These are phyloP conservation scores for Erodium maritimum DNA, from an alignment of 345 rosid species.

Conservation along the genomic window DNA sequence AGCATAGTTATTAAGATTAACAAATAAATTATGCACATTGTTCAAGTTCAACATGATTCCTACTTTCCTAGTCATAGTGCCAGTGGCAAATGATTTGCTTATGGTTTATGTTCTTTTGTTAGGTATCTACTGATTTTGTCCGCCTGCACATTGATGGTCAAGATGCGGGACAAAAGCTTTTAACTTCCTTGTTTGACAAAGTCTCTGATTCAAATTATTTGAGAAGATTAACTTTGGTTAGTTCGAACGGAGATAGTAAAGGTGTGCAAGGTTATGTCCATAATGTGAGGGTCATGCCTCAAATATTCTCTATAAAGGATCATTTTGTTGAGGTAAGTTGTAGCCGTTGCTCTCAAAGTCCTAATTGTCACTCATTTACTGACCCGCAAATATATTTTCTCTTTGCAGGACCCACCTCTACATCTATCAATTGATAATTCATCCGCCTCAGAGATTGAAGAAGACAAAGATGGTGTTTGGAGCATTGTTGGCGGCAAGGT, in stretches of 20 bases:
- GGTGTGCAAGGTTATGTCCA: conserved; percentile 51
- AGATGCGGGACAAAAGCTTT: conserved; percentile 37
- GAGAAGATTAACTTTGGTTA: conserved; percentile 32
- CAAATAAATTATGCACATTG: neutral
- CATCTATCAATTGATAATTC: conserved; percentile 46
- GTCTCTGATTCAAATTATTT: conserved; percentile 16
- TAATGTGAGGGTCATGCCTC: conserved; percentile 34
- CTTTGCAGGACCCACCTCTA: conserved; percentile 56
- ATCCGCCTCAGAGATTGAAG: conserved; percentile 48
- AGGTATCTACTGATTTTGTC: conserved; percentile 39
- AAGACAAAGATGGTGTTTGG: conserved; percentile 61
- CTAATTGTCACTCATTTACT: conserved; percentile 4
- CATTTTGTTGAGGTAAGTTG: conserved; percentile 34
- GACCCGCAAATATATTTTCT: conserved; percentile 9
- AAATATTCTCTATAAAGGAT: conserved; percentile 24
- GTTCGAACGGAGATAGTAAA: conserved; percentile 31
- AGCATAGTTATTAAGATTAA: neutral
- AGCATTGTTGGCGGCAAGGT: conserved; percentile 78
- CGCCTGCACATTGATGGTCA: conserved; percentile 53
- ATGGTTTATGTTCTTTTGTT: conserved; percentile 5
- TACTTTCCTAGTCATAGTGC: too few species aligned
- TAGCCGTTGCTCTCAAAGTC: conserved; percentile 1
- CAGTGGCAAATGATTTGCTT: conserved; percentile 1
- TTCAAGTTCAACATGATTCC: neutral
- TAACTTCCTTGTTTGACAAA: conserved; percentile 24